Evolutionary conservation across 2,329 filamentous ascomycete genomes (phyloP).

Genomic region (Exophiala lecanii-corni): DNA sequence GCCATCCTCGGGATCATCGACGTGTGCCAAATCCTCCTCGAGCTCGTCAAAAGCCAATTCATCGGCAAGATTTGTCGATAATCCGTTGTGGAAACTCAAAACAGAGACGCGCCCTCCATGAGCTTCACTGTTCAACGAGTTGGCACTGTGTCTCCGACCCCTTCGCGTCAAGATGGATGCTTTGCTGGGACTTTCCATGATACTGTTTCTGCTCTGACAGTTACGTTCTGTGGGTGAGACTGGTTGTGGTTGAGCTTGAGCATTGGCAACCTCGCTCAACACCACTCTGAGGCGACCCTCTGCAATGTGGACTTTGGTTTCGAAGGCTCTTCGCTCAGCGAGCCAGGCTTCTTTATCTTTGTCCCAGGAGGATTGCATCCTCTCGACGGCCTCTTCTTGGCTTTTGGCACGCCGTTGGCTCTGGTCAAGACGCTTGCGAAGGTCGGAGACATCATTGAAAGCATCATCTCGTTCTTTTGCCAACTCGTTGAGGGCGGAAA

Average conservation of each 20-base stretch:
- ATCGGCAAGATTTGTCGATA: conserved; percentile 73
- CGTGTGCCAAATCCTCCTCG: conserved; percentile 54
- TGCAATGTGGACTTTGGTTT: conserved; percentile 83
- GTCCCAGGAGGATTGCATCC: conserved; percentile 74
- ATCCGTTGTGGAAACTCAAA: conserved; percentile 52
- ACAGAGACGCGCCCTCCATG: conserved; percentile 67
- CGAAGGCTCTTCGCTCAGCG: conserved; percentile 72
- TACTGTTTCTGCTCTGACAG: conserved; percentile 24
- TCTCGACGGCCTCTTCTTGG: conserved; percentile 78
- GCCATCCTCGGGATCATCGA: conserved; percentile 67
- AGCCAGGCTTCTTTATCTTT: conserved; percentile 82
- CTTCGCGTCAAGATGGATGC: conserved; percentile 30
- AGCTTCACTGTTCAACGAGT: conserved; percentile 47
- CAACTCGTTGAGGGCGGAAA: conserved; percentile 78
- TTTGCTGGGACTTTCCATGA: conserved; percentile 25
- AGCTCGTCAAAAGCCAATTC: conserved; percentile 85
- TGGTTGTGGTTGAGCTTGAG: conserved; percentile 23
- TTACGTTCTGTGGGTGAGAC: conserved; percentile 21
- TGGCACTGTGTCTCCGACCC: conserved; percentile 56
- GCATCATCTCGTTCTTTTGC: conserved; percentile 82
- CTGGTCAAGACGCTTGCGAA: conserved; percentile 70
- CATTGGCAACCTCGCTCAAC: conserved; percentile 70
- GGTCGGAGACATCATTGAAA: conserved; percentile 65
- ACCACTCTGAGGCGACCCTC: conserved; percentile 80
- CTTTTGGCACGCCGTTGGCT: conserved; percentile 71